Evolutionary conservation across 257 asterid genomes (phyloP), one percentile per base, ranked within the genome.

Genomic region (Plantago elongata): DNA sequence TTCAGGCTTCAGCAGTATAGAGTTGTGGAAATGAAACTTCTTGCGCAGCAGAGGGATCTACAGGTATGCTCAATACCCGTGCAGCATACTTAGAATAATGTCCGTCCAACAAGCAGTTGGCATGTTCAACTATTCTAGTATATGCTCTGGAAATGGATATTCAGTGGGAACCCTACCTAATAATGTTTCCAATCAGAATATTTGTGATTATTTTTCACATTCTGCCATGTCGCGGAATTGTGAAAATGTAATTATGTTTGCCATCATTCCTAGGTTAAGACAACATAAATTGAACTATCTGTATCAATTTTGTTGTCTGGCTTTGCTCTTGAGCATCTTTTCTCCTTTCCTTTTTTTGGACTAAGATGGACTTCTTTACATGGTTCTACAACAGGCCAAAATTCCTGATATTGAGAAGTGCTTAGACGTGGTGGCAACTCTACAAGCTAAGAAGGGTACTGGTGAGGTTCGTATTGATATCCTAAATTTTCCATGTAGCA

Each of bases 341-440:
- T 34, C 40, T 34, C 40, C 40, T 34, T 34, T 34, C 4, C 40
- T 34, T 34, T 34, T 1, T 34, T 7, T 34, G 40, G 40, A 27
- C 61, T 68, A 38, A 60, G 59, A 59, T 49, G 47, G 56, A 12
- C 30, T 27, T 73, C 69, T 62, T 51, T 47, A 12, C 48, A 8
- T 16, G 62, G 61, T 45, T 9, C 18, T 62, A 40, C 66, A 55
- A 67, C 81, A 91, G 95, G 98, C 90, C 54, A 91, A 91, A 74
- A 88, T 91, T 66, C 98, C 96, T 14, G 98, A 88, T 75, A 91
- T 88, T 12, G 96, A 84, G 74, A 86, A 88, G 74, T 88, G 96
- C 87, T 86, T 86, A 61, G 94, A 82, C 48, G 72, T 86, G 13
- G 95, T 91, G 60, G 81, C 88, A 58, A 81, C 90, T n/a, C 74